Percentiles rank a stretch among this genome's conserved stretches.
Evolutionary conservation across 257 asterid genomes (phyloP).

Genomic region (Solanum sitiens): DNA sequence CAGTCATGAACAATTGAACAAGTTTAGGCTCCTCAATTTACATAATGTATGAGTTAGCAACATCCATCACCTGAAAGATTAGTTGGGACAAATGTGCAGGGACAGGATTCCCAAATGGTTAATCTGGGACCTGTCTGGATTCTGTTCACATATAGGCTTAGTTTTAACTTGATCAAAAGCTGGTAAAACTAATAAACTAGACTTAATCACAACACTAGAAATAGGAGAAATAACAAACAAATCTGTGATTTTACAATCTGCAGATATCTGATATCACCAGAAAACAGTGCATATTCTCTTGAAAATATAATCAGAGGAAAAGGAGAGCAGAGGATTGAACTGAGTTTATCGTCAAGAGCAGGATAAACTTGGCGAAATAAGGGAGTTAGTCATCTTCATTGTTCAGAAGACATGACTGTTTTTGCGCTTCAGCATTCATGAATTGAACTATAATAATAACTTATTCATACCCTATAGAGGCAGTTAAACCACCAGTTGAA

Average conservation of each 20-base stretch:
- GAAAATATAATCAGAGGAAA: background rate
- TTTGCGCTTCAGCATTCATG: no score
- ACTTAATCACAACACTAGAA: background rate
- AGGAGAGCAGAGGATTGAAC: background rate
- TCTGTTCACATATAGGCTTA: background rate
- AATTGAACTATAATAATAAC: no score
- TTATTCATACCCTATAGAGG: no score
- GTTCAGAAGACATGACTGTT: no score
- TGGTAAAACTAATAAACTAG: background rate
- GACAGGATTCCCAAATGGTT: background rate
- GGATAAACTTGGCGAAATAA: background rate
- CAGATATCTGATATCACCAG: background rate
- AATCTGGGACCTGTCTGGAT: background rate
- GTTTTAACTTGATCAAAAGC: background rate
- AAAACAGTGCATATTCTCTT: background rate
- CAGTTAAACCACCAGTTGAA: no score
- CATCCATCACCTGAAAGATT: background rate
- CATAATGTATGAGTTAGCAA: background rate
- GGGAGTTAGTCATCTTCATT: background rate
- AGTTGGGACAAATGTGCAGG: background rate
- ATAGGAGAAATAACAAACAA: background rate
- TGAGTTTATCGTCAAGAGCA: background rate
- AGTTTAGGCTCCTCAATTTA: background rate
- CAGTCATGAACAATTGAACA: background rate
- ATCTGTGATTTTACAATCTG: background rate